Percentiles rank a stretch among this genome's conserved stretches.
Conservation (phyloP, 306 rosid species). For the Benincasa hispida region DNA sequence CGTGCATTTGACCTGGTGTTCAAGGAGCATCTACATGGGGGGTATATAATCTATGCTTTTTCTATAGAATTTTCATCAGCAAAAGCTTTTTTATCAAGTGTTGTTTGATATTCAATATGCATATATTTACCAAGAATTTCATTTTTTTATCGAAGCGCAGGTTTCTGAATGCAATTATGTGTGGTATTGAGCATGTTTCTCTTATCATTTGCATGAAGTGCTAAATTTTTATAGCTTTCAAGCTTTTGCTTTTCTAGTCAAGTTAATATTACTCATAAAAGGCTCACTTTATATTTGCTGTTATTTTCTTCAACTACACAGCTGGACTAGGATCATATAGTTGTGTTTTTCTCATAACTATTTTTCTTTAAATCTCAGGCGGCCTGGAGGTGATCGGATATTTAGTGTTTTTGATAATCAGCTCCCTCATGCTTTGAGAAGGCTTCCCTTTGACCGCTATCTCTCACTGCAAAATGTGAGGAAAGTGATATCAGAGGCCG, state of each 20-base stretch:
- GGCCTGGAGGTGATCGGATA: slow-evolving; percentile 43
- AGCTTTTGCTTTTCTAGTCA: not conserved
- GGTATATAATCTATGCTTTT: slow-evolving; percentile 13
- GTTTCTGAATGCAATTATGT: not conserved
- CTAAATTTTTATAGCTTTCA: not conserved
- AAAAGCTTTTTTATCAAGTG: not conserved
- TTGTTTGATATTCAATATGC: not conserved
- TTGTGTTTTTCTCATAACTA: not conserved
- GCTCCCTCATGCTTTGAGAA: slow-evolving; percentile 39
- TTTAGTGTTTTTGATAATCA: slow-evolving; percentile 35
- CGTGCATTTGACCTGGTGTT: slow-evolving; percentile 34
- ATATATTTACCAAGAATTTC: not conserved
- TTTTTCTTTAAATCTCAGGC: slow-evolving; percentile 20
- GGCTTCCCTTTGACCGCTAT: slow-evolving; percentile 37
- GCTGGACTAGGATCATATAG: not conserved
- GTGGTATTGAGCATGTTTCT: not conserved
- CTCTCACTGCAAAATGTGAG: slow-evolving; percentile 34
- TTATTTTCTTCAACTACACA: not conserved
- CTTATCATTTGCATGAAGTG: not conserved
- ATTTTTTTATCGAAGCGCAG: not conserved
- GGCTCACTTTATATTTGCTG: not conserved
- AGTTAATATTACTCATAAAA: not conserved
- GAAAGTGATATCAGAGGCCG: slow-evolving; percentile 39
- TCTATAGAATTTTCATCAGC: not conserved
- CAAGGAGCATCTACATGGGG: slow-evolving; percentile 44